Evolutionary conservation across 139 green algal genomes (phyloP).

Genomic region (Protoeuglena noctilucae): DNA sequence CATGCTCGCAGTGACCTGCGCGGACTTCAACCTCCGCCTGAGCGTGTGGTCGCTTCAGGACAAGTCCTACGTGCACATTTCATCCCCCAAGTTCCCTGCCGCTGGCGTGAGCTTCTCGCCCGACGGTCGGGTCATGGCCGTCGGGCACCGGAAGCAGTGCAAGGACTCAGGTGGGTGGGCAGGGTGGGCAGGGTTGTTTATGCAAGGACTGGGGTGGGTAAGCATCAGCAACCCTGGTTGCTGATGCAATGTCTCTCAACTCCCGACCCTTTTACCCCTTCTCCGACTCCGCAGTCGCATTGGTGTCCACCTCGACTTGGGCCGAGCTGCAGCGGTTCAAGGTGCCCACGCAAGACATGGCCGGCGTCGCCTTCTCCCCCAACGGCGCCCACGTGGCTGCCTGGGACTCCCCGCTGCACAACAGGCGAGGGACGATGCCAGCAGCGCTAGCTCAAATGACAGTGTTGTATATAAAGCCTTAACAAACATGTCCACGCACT

Average conservation of each 20-base stretch:
- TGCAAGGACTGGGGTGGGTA: too few relatives aligned
- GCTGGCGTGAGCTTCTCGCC: slow-evolving; percentile 49
- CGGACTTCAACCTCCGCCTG: slow-evolving; percentile 62
- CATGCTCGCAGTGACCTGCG: slow-evolving; percentile 41
- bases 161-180: slow-evolving; percentile 6
- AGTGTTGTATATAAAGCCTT: too few relatives aligned
- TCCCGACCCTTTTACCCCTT: too few relatives aligned
- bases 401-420: slow-evolving; percentile 41
- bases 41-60: slow-evolving; percentile 64
- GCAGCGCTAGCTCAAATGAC: too few relatives aligned
- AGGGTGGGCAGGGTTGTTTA: too few relatives aligned
- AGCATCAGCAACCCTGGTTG: too few relatives aligned
- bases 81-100: slow-evolving; percentile 41
- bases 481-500: neutral
- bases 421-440: slow-evolving; percentile 23
- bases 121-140: slow-evolving; percentile 44
- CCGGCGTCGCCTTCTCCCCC: slow-evolving; percentile 39
- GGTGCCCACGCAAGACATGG: slow-evolving; percentile 24
- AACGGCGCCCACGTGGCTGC: slow-evolving; percentile 35
- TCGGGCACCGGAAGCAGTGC: slow-evolving; percentile 35
- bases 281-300: too few relatives aligned
- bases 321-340: slow-evolving; percentile 3
- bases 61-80: slow-evolving; percentile 40
- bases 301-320: slow-evolving; percentile 3
- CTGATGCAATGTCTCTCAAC: too few relatives aligned